Conservation (phyloP, 495 filamentous ascomycete genomes). For the Podospora pseudocomata region DNA sequence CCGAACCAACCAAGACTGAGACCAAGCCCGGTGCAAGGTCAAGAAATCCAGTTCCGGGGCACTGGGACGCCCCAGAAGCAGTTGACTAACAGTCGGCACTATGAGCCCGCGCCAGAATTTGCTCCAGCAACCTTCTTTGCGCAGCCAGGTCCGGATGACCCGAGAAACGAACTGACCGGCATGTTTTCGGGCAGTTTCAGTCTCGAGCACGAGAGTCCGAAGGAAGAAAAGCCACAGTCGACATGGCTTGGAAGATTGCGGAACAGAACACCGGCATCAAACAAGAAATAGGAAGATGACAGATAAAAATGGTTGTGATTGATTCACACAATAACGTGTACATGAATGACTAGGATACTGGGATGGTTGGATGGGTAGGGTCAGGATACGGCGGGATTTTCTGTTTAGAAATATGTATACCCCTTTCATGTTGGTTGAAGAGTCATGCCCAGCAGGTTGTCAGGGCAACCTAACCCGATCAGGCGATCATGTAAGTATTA, state of each 20-base stretch:
- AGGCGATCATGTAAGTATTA: neutral
- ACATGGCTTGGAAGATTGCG: slow-evolving; percentile 15
- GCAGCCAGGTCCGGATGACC: slow-evolving; percentile 14
- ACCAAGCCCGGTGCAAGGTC: slow-evolving; percentile 30
- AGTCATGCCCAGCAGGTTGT: neutral
- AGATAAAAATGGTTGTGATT: neutral
- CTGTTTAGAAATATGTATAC: neutral
- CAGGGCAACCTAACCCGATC: neutral
- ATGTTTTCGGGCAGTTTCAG: slow-evolving; percentile 20
- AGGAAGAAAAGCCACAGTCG: neutral
- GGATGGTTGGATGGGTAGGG: neutral
- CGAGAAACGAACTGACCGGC: slow-evolving; percentile 17
- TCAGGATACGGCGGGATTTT: neutral
- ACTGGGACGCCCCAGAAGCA: neutral
- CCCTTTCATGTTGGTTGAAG: neutral
- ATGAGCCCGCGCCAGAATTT: slow-evolving; percentile 12
- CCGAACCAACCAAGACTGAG: slow-evolving; percentile 48
- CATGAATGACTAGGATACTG: slow-evolving; percentile 1
- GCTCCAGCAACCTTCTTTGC: slow-evolving; percentile 22
- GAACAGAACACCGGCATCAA: slow-evolving; percentile 1
- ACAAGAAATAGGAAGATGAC: neutral
- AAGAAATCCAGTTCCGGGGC: slow-evolving; percentile 9
- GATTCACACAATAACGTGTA: neutral
- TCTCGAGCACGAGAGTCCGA: slow-evolving; percentile 4
- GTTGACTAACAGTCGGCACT: neutral